Base-by-base conservation (phyloP, 805 yeast genomes). In the Yarrowia sp. region DNA sequence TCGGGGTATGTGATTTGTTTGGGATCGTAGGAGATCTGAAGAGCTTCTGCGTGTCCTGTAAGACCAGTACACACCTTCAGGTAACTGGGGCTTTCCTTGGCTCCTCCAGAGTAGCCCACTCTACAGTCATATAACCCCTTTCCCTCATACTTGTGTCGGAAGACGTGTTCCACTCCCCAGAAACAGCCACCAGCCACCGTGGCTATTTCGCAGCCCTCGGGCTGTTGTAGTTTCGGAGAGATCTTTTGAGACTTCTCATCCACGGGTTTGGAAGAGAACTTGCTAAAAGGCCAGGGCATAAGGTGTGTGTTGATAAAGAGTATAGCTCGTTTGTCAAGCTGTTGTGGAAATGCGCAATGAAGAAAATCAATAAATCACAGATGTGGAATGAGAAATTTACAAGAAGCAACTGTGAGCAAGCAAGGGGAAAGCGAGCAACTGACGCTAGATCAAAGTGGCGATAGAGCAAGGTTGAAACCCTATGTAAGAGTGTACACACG, bases 101-200 rank as follows among this genome's bases (percentile, higher is more conserved):
- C 69, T 12, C 98, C 98, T 71, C 95, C 96, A 60, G 97, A 90
- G 77, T 88, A 95, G 2, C 99, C 99, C 14, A 94, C 98, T 75
- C 85, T 87, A 47, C 87, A 82, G 75, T 90, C 97, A 15, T 87
- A 75, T 19, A 94, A 76, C 38, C 91, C 92, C 74, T 84, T 87
- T 36, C 76, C 77, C 65, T 78, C 81, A 73, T 86, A 90, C 70
- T 89, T 83, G 76, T 90, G 90, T 70, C 88, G 80, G 79, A 85
- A 92, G 34, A 92, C 86, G 71, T 88, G 90, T 74, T 94, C 98
- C 14, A 89, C 92, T 24, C 80, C 79, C 78, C 79, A 79, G 71
- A 81, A 82, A 65, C 81, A 81, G 55, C 89, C 89, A 12, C 86
- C 88, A 8, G 86, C 89, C 12, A 86, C 76, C 0, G 92, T 88